Evolutionary conservation across 2,329 filamentous ascomycete genomes (phyloP).

Genomic region (Ceratocystis colombiana): DNA sequence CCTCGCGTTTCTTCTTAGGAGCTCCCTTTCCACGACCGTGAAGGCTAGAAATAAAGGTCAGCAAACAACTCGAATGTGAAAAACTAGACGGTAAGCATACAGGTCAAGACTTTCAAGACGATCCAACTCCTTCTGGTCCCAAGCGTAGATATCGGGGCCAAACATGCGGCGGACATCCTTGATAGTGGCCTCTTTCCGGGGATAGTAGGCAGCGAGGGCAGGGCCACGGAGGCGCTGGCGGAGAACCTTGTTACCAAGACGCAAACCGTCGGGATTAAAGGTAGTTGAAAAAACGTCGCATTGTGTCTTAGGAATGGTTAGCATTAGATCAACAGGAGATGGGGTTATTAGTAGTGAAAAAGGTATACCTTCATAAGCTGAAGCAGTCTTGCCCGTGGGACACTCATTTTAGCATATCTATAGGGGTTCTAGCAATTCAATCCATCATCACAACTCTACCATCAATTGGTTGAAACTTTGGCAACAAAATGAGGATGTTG

Average conservation of each 20-base stretch:
- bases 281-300: conserved; percentile 84
- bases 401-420: conserved; percentile 45
- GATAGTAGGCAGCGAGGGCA: conserved; percentile 77
- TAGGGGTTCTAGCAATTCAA: neutral
- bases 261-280: conserved; percentile 74
- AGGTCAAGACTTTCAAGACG: conserved; percentile 64
- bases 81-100: conserved; percentile 35
- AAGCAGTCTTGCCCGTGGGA: conserved; percentile 51
- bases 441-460: neutral
- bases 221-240: conserved; percentile 82
- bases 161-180: conserved; percentile 64
- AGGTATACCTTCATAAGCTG: conserved; percentile 66
- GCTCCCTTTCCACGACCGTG: conserved; percentile 76
- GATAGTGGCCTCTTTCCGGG: conserved; percentile 59
- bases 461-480: conserved; percentile 26
- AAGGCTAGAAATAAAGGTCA: conserved; percentile 32
- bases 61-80: neutral
- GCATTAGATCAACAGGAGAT: conserved; percentile 2
- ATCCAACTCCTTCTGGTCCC: conserved; percentile 68
- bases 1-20: conserved; percentile 73
- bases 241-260: conserved; percentile 84
- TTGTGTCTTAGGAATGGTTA: conserved; percentile 53
- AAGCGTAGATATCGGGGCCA: conserved; percentile 53
- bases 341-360: conserved; percentile 1
- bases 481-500: conserved; percentile 23